Conservation (phyloP, 805 yeast species). For the Kluyveromyces nonfermentans region DNA sequence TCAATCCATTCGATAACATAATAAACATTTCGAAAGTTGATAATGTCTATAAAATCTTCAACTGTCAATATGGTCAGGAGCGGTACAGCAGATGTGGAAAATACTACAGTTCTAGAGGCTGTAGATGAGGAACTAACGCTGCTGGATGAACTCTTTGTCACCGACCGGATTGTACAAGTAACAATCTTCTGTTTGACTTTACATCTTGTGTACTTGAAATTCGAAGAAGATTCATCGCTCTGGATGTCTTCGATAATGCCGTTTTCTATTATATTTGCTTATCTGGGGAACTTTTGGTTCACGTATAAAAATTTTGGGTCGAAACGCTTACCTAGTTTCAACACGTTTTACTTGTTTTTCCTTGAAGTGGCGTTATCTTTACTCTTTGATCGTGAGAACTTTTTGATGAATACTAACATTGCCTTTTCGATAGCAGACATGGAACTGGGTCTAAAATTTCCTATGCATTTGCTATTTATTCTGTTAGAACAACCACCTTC, state of each 20-base stretch:
- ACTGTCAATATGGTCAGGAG: background rate
- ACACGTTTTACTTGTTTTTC: conserved; percentile 27
- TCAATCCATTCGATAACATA: background rate
- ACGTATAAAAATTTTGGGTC: background rate
- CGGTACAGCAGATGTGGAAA: background rate
- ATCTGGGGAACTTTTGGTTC: background rate
- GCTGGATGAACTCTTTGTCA: conserved; percentile 13
- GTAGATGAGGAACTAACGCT: conserved; percentile 7
- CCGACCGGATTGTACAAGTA: conserved; percentile 20
- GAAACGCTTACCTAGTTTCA: conserved; percentile 25
- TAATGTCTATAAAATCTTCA: background rate
- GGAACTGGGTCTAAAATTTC: conserved; percentile 12
- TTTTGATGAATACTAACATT: conserved; percentile 26
- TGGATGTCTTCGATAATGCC: background rate
- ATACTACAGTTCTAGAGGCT: background rate
- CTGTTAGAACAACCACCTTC: conserved; percentile 16
- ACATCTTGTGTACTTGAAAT: conserved; percentile 13
- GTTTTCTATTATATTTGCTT: background rate
- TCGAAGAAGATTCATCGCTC: background rate
- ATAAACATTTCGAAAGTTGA: background rate
- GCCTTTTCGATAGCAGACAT: conserved; percentile 24
- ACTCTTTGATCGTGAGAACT: conserved; percentile 17
- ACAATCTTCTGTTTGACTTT: conserved; percentile 17
- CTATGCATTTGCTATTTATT: conserved; percentile 18
- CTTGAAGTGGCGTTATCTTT: conserved; percentile 27